Base-by-base conservation (phyloP, 139 green algal genomes). In the Chlorella vulgaris region DNA sequence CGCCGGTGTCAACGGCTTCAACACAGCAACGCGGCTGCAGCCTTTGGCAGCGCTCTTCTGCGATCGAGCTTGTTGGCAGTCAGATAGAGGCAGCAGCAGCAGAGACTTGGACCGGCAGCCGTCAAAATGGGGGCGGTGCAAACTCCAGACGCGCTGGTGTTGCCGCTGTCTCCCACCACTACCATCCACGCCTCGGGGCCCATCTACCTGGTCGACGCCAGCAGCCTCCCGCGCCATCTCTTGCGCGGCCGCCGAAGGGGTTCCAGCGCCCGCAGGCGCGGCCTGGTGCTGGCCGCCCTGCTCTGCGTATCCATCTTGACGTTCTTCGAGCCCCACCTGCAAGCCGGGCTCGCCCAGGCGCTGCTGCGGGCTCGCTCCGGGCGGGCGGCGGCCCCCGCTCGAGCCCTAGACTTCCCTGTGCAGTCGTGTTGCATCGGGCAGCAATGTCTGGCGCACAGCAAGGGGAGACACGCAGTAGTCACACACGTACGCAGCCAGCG, bases 401-500 rank as follows among this genome's bases (percentile, higher is more conserved):
- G 53, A 28, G 38, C 55, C 74, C 58, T 70, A 19, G 74, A 80
- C 58, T 80, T 61, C n/a, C 74, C 74, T 3, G 40, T 80, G 29
- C 74, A 71, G 38, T 35, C 38, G 29, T 80, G 74, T 58, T 80
- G 74, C 58, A 69, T 80, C 55, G 74, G 74, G 38, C 8, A 70
- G 58, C 74, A 70, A 29, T 80, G 74, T 19, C 38, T 80, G 55
- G 29, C 28, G 24, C 55, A 70, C 58, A 70, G 58, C 74, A 35
- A 42, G 15, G 74, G 74, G 1, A 38, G 74, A 28, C 58, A 80
- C 21, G 74, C 74, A 38, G 74, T 80, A 19, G 74, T 80, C 33
- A 80, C 74, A 15, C 58, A 61, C 39, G 74, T 80, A 38, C 74
- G 58, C 74, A 70, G 39, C 74, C 38, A 80, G n/a, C 58, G 74